Evolutionary conservation across 2,329 filamentous ascomycete genomes (phyloP), one percentile per base, ranked within the genome.

Genomic region (Rutstroemia sydowiana): DNA sequence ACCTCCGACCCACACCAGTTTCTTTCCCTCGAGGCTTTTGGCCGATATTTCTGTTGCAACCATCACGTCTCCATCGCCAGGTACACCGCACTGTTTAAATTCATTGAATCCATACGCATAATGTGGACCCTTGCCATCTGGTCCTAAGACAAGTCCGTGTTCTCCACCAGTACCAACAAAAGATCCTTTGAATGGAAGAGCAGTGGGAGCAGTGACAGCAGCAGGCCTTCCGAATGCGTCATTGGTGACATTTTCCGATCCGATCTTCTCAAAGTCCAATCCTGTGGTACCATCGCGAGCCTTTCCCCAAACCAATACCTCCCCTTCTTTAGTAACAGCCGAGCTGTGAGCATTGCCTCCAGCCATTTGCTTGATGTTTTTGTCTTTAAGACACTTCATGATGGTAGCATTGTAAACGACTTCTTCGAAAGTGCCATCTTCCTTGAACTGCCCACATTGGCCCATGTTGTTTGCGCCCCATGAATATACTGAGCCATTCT

Each of bases 401-500:
- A 85, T 72, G 45, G 77, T 79, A 2, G 89, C 87, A 59, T 79
- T 79, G 20, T 85, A 75, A 46, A 95, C 78, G 57, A 85, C 79
- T 32, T 85, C 84, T 59, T 85, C 81, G 48, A 84, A 85, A 21
- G 79, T 82, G 53, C 77, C 75, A 44, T 79, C 75, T 40, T 46
- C 40, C 23, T 32, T 46, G 14, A 75, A 73, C 52, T 84, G 76
- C 31, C 85, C 88, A 16, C 87, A 86, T 71, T 95, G 84, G 56
- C 85, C 87, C 68, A 87, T 93, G 71, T 87, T 91, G 75, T 95
- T 95, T 37, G 91, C 74, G 30, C 89, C 89, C 88, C 88, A 95
- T 1, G 82, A 80, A 70, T 82, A 93, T 28, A 92, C 84, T 23
- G 78, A 75, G 37, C 83, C 82, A 23, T 83, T 77, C 56, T 82